phyloP scores from a whole-genome alignment of 1,284 basidiomycete genomes.

The Tetrapyrgos nigripes region DNA sequence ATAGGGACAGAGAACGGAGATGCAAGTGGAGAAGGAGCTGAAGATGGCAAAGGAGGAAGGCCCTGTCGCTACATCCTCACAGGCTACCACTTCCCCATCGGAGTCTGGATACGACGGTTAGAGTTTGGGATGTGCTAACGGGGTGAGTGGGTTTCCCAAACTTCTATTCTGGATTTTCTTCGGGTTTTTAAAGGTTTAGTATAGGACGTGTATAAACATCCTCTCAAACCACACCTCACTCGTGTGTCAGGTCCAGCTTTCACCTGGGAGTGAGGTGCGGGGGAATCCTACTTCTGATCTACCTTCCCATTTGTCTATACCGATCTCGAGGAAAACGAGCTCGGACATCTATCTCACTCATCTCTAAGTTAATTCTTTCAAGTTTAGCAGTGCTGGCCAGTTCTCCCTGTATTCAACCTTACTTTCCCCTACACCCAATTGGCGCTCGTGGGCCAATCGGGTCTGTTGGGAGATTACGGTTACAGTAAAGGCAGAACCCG shows the following conservation, averaged over 20 bases:
- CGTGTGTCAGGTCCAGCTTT: not conserved
- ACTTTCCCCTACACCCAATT: no score
- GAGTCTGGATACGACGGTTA: conserved; percentile 89
- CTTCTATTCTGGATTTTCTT: conserved; percentile 1
- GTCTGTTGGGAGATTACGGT: no score
- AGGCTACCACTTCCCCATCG: conserved; percentile 94
- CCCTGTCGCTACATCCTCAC: conserved; percentile 84
- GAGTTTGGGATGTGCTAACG: conserved; percentile 85
- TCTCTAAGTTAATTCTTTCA: no score
- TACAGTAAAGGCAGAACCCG: no score
- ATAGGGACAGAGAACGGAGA: no score
- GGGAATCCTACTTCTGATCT: conserved; percentile 62
- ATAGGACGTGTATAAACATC: conserved; percentile 79
- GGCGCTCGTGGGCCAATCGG: no score
- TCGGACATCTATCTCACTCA: no score
- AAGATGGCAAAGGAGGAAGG: conserved; percentile 79
- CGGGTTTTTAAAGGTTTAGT: no score
- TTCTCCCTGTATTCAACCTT: no score
- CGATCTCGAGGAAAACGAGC: no score
- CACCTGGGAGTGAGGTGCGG: not conserved
- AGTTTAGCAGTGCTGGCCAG: no score
- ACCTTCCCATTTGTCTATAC: conserved; percentile 90
- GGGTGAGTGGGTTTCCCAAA: conserved; percentile 63
- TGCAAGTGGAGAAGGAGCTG: no score
- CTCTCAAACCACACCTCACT: conserved; percentile 52